phyloP scores from a whole-genome alignment of 208 protist species.

The Crithidia bombi region DNA sequence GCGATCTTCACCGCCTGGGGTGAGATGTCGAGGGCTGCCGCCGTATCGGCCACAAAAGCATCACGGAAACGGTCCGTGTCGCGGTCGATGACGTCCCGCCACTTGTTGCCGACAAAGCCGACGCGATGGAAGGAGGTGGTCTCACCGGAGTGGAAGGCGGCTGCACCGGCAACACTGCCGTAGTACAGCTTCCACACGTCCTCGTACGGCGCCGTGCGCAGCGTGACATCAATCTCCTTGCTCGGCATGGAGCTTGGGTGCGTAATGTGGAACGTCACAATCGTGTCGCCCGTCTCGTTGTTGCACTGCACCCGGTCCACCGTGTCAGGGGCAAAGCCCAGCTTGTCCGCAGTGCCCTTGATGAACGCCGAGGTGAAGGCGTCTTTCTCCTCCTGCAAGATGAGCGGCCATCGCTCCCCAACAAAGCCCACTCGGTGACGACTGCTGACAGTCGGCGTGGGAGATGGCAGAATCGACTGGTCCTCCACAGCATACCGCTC shows the following conservation, averaged over 20 bases:
- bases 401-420: conserved; percentile 49
- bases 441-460: conserved; percentile 17
- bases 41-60: conserved; percentile 59
- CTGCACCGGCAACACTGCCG: conserved; percentile 5
- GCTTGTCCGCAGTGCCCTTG: conserved; percentile 39
- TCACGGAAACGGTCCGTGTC: conserved; percentile 44
- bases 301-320: conserved; percentile 55
- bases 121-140: conserved; percentile 70
- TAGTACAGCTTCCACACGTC: conserved; percentile 73
- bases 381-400: conserved; percentile 40
- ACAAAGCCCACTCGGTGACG: conserved; percentile 77
- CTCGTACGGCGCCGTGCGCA: conserved; percentile 56
- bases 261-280: conserved; percentile 57
- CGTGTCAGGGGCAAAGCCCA: conserved; percentile 37
- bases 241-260: conserved; percentile 39
- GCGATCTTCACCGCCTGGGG: conserved; percentile 43
- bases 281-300: conserved; percentile 56
- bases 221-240: conserved; percentile 47
- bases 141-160: background rate
- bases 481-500: background rate
- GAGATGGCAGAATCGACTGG: background rate
- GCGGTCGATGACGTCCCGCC: conserved; percentile 39
- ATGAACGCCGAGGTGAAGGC: conserved; percentile 49
- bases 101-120: conserved; percentile 69
- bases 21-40: conserved; percentile 38